Evolutionary conservation across 805 yeast genomes (phyloP).

Genomic region (Yamadazyma ubonensis): DNA sequence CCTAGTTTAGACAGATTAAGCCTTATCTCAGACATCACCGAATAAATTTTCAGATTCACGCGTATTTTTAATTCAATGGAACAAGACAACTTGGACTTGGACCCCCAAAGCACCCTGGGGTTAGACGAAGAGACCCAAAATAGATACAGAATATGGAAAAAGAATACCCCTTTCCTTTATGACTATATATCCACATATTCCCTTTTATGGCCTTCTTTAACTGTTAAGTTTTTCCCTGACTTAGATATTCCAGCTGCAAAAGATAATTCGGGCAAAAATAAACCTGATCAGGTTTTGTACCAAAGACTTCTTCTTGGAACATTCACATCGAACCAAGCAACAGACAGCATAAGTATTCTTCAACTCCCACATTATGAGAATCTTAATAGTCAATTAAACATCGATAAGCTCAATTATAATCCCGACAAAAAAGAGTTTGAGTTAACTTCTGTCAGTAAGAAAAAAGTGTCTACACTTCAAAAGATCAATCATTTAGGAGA

Average conservation of each 20-base stretch:
- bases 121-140: constrained; percentile 32
- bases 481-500: constrained; percentile 68
- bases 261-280: not conserved
- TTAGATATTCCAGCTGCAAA: constrained; percentile 16
- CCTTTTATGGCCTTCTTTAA: constrained; percentile 44
- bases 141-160: constrained; percentile 42
- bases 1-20: constrained; percentile 82
- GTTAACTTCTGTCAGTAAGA: constrained; percentile 25
- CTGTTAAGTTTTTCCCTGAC: constrained; percentile 45
- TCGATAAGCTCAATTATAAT: constrained; percentile 36
- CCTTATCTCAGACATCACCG: constrained; percentile 31
- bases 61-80: too few relatives aligned
- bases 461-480: constrained; percentile 44
- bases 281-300: constrained; percentile 6
- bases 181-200: constrained; percentile 41
- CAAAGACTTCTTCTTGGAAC: constrained; percentile 60
- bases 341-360: constrained; percentile 45
- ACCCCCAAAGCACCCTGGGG: too few relatives aligned
- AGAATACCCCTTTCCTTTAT: constrained; percentile 43
- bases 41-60: constrained; percentile 3
- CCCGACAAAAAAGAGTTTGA: constrained; percentile 43
- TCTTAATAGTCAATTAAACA: constrained; percentile 35
- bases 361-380: constrained; percentile 32
- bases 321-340: constrained; percentile 56
- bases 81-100: too few relatives aligned